Conservation (phyloP, 2,329 filamentous ascomycete genomes). For the Aspergillus awamori region DNA sequence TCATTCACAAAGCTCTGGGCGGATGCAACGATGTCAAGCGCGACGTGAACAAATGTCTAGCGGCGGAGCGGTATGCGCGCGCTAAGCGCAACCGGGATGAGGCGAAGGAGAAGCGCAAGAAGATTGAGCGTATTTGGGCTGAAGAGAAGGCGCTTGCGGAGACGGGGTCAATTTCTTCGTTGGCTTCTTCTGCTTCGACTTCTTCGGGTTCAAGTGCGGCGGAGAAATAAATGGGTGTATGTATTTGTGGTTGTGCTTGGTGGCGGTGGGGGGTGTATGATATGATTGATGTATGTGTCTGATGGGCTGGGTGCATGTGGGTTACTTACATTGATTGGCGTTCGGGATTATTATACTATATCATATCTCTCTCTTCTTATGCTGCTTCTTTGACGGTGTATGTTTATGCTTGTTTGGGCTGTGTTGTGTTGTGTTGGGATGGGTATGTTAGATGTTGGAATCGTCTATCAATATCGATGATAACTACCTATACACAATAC, state of each 20-base stretch:
- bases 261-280: background rate
- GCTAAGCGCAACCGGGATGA: conserved; percentile 75
- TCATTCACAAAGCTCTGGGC: conserved; percentile 86
- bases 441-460: background rate
- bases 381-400: background rate
- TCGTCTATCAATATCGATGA: background rate
- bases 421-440: background rate
- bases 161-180: conserved; percentile 6
- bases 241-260: too few relatives aligned
- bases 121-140: conserved; percentile 76
- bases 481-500: conserved; percentile 4
- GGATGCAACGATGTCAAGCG: conserved; percentile 88
- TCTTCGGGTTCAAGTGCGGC: background rate
- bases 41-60: conserved; percentile 81
- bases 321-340: background rate
- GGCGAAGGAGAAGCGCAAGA: conserved; percentile 69
- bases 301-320: conserved; percentile 6
- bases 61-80: conserved; percentile 75
- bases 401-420: background rate
- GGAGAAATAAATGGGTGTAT: background rate
- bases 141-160: conserved; percentile 52
- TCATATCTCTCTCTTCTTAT: background rate
- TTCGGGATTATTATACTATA: background rate
- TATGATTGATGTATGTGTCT: conserved; percentile 8
- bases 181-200: background rate